phyloP scores from a whole-genome alignment of 306 rosid genomes.

The Bauhinia variegata region DNA sequence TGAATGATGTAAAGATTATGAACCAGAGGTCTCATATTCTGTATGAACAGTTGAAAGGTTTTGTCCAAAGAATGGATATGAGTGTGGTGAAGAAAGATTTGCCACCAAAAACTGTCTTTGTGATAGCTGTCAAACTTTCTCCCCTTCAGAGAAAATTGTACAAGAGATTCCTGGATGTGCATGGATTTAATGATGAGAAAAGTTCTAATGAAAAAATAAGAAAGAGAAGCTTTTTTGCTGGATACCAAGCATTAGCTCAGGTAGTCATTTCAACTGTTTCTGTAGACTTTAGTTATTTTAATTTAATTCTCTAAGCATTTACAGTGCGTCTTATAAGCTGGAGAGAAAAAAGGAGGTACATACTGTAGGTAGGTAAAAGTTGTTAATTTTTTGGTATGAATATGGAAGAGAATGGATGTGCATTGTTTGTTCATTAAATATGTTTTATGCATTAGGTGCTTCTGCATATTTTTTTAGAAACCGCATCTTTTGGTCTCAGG shows the following conservation, averaged over 20 bases:
- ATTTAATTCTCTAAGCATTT: conserved; percentile 27
- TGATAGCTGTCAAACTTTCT: conserved; percentile 92
- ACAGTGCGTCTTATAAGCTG: conserved; percentile 14
- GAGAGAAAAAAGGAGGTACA: background rate
- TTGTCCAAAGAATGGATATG: conserved; percentile 99
- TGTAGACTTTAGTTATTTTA: conserved; percentile 26
- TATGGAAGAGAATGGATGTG: background rate
- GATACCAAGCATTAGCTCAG: conserved; percentile 97
- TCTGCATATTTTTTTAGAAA: conserved; percentile 1
- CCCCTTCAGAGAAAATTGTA: conserved; percentile 86
- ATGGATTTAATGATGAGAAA: conserved; percentile 72
- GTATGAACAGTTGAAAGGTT: conserved; percentile 87
- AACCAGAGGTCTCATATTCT: conserved; percentile 97
- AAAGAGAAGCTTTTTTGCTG: conserved; percentile 91
- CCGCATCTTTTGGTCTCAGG: background rate
- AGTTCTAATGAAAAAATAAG: conserved; percentile 60
- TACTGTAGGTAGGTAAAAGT: no score
- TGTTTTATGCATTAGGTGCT: background rate
- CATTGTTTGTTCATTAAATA: background rate
- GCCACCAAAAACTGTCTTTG: conserved; percentile 97
- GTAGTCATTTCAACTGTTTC: conserved; percentile 51
- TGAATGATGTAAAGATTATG: conserved; percentile 91
- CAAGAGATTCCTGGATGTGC: conserved; percentile 90
- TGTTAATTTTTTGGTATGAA: no score
- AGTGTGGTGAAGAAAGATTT: conserved; percentile 90